phyloP scores from a whole-genome alignment of 225 moss, liverwort and hornwort species.

The Pseudoscleropodium purum region DNA sequence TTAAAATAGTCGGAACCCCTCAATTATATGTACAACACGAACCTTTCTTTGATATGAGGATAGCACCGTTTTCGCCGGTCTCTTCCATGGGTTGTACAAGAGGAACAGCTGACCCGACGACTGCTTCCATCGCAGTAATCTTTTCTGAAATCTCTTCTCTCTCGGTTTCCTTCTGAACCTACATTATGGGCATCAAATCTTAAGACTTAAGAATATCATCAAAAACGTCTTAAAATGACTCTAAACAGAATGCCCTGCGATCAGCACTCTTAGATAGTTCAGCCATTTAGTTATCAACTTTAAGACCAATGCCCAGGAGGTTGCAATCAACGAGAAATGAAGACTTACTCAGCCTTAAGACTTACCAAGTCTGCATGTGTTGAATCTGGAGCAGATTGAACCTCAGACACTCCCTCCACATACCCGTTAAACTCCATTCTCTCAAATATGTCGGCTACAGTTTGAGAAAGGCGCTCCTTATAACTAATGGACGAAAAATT shows the following conservation, averaged over 20 bases:
- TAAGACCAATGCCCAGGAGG: neutral
- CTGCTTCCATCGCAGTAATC: neutral
- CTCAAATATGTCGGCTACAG: slow-evolving; percentile 42
- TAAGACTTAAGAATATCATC: neutral
- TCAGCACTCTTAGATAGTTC: neutral
- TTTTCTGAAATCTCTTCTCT: slow-evolving; percentile 1
- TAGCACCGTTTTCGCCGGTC: neutral
- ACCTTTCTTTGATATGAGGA: slow-evolving; percentile 14
- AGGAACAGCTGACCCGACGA: neutral
- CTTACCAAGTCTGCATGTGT: slow-evolving; percentile 16
- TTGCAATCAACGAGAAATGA: neutral
- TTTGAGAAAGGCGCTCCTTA: slow-evolving; percentile 26
- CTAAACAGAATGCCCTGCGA: neutral
- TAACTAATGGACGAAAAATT: slow-evolving; percentile 24
- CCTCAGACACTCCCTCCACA: slow-evolving; percentile 23
- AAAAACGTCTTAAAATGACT: neutral
- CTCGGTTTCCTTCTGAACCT: slow-evolving; percentile 7
- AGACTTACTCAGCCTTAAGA: neutral
- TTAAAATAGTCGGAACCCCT: neutral
- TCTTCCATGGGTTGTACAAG: neutral
- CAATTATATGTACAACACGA: neutral
- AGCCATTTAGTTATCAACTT: neutral
- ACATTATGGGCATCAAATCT: neutral
- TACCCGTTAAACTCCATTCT: slow-evolving; percentile 71
- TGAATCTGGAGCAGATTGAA: slow-evolving; percentile 11